Evolutionary conservation across 495 filamentous ascomycete genomes (phyloP), one percentile per base, ranked within the genome.

Genomic region (Penicillium alfredii): DNA sequence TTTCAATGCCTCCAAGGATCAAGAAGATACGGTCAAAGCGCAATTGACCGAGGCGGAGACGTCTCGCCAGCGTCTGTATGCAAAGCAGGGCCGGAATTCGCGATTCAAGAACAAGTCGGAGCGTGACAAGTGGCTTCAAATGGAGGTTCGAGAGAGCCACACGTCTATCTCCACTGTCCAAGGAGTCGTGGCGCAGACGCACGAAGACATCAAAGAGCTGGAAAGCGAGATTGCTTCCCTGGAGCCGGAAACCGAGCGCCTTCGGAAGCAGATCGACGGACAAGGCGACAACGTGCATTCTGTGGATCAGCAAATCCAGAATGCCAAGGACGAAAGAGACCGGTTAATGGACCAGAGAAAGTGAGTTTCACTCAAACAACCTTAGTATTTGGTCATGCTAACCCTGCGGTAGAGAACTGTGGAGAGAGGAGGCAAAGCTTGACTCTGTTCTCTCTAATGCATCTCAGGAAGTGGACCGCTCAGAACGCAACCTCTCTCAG

Each of bases 81-180:
- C 84, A 31, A 99, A 99, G 59, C 93, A 97, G 61, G 85, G 86
- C 24, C 80, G 89, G n/a, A 87, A 83, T 53, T 79, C 81, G 19
- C 82, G 85, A 37, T 97, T 94, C 64, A 83, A 76, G 52, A 90
- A 74, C 51, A 94, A 94, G 61, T 76, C 73, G 3, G 87, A 96
- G 49, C 80, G 92, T 2, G 93, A 99, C 53, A 76, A 76, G 24
- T 95, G 74, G 71, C 68, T 99, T 12, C 77, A 80, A 33, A 74
- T 77, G 28, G 81, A 95, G 55, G 81, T 97, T 45, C 72, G 85
- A 27, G 83, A 88, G n/a, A 81, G 84, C 33, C 82, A 86, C 42
- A 68, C 71, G 16, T 81, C 81, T 4, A 56, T 94, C 18, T 77
- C 79, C 3, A 78, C 76, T n/a, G 81, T 88, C 28, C 88, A 87